phyloP scores from a whole-genome alignment of 2,329 filamentous ascomycete genomes.

The Monosporascus sp. region DNA sequence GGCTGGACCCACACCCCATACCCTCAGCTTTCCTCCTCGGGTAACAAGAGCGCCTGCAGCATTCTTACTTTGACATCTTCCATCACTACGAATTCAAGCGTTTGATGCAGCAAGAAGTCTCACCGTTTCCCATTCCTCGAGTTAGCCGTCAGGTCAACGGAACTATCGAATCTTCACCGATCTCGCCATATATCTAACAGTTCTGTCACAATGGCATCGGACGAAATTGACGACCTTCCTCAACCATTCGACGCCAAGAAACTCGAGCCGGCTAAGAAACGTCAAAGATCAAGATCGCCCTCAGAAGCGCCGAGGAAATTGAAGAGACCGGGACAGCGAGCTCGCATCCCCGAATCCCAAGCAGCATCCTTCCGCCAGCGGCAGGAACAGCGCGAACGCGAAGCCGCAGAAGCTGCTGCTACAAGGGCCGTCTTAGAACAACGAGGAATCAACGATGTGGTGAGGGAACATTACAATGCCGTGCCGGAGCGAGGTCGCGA shows the following conservation, averaged over 20 bases:
- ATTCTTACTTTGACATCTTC: no score
- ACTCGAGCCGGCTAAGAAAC: conserved; percentile 54
- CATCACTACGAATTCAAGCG: no score
- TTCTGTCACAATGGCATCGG: conserved; percentile 27
- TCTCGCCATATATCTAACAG: background rate
- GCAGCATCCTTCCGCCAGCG: conserved; percentile 62
- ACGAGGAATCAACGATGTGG: conserved; percentile 73
- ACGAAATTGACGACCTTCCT: conserved; percentile 40
- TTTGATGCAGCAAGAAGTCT: no score
- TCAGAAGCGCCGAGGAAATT: conserved; percentile 50
- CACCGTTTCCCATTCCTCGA: no score
- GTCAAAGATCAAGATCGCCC: conserved; percentile 47
- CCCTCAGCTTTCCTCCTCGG: no score
- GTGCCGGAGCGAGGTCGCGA: conserved; percentile 90
- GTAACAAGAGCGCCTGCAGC: no score
- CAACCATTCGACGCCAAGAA: conserved; percentile 56
- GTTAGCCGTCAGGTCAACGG: no score
- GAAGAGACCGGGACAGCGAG: conserved; percentile 62
- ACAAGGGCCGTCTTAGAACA: conserved; percentile 36
- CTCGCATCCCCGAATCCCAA: conserved; percentile 62
- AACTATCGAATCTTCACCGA: no score
- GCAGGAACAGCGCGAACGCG: conserved; percentile 51
- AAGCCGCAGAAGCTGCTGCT: conserved; percentile 31
- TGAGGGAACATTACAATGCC: conserved; percentile 91
- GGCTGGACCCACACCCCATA: no score